Base-by-base conservation (phyloP, 2,329 filamentous ascomycete genomes). In the Trichoderma sp. region DNA sequence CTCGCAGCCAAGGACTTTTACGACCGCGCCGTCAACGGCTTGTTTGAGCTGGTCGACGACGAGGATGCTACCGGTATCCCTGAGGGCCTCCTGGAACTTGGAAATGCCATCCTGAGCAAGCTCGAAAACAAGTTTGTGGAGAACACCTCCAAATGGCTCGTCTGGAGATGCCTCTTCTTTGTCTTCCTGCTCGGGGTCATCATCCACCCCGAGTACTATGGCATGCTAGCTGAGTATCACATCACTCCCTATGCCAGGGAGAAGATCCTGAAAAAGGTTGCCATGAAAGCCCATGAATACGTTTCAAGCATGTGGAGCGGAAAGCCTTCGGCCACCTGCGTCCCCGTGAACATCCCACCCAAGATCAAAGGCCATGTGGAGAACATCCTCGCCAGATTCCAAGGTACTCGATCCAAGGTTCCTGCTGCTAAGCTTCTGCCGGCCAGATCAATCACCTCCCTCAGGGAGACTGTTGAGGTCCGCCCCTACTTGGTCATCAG, bases 101-200 rank as follows among this genome's bases (percentile, higher is more conserved):
- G 94, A 78, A 94, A 93, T 82, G 94, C 95, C 77, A 94, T 98
- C 76, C 86, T 98, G 62, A 89, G 89, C 76, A 95, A 95, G 80
- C 87, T 98, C 76, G 92, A 94, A 78, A 89, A 89, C 78, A 92
- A 93, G 78, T 90, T 90, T 78, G 91, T 94, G 77, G 92, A 93
- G 78, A 91, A 91, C 79, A 95, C 95, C 53, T 91, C 95, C 77
- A 92, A 92, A 79, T 97, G 95, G 87, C 90, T 98, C 78, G 92
- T 98, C 77, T 94, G 93, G 80, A 93, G 95, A 82, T 99, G 96
- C 92, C 92, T 98, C 77, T 98, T 98, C 83, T 93, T 95, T 77
- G 93, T 93, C 69, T 98, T 97, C 84, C 87, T 98, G 45, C 89
- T 94, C 64, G 93, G 94, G 79, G 93, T 95, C 71, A 91, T 98